These are phyloP conservation scores for Xylaria sp. DNA, from an alignment of 495 filamentous ascomycete genomes.

Conservation along the genomic window DNA sequence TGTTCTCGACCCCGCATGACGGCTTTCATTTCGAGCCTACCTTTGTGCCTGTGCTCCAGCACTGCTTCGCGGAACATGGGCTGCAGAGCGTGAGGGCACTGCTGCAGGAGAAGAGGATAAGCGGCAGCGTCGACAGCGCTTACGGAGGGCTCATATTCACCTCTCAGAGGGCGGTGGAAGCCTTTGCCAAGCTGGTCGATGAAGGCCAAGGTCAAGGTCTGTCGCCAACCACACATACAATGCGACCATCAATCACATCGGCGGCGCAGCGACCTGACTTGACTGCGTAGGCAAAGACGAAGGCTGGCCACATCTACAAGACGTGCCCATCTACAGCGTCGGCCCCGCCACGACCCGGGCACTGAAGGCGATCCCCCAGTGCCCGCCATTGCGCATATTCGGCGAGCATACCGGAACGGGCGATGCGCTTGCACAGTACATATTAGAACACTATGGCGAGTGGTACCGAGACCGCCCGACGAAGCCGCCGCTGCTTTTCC, in stretches of 20 bases:
- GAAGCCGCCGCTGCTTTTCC: slow-evolving; percentile 77
- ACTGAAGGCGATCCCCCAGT: slow-evolving; percentile 63
- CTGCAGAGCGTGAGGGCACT: slow-evolving; percentile 47
- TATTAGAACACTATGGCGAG: slow-evolving; percentile 71
- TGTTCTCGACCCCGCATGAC: slow-evolving; percentile 60
- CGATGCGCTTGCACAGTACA: slow-evolving; percentile 75
- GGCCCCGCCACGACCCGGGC: slow-evolving; percentile 87
- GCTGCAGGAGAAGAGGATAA: slow-evolving; percentile 47
- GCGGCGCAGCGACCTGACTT: slow-evolving; percentile 26
- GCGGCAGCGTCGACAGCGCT: slow-evolving; percentile 37
- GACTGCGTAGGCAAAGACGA: slow-evolving; percentile 34
- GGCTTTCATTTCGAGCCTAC: slow-evolving; percentile 61
- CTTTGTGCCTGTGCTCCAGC: slow-evolving; percentile 87
- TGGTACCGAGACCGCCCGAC: slow-evolving; percentile 46
- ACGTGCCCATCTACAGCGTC: slow-evolving; percentile 81
- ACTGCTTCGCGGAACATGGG: slow-evolving; percentile 59
- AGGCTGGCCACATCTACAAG: slow-evolving; percentile 55
- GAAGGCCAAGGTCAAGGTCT: slow-evolving; percentile 46
- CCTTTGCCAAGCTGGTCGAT: slow-evolving; percentile 72
- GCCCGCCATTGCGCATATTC: slow-evolving; percentile 60
- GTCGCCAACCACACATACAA: slow-evolving; percentile 11
- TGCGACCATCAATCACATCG: background rate
- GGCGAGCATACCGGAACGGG: slow-evolving; percentile 85
- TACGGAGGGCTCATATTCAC: slow-evolving; percentile 94
- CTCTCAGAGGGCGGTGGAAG: slow-evolving; percentile 91